phyloP scores from a whole-genome alignment of 495 filamentous ascomycete genomes.

The Evansstolkia leycettana region DNA sequence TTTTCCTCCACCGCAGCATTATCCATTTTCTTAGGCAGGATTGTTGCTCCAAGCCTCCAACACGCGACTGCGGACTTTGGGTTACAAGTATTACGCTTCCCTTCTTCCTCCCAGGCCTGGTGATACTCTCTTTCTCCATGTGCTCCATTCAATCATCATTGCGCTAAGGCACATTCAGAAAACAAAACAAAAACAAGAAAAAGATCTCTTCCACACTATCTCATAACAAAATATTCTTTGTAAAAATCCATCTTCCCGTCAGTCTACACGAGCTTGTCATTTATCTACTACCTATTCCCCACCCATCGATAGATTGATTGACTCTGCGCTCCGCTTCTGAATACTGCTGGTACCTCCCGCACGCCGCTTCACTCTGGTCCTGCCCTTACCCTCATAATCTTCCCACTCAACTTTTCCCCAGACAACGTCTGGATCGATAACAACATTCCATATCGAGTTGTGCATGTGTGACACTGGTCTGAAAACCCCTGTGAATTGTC shows the following conservation, averaged over 20 bases:
- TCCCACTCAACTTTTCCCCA: constrained; percentile 5
- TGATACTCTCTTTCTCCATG: not conserved
- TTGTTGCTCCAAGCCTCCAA: too few species aligned
- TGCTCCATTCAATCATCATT: too few species aligned
- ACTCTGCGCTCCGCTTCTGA: not conserved
- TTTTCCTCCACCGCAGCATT: not conserved
- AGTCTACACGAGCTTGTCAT: too few species aligned
- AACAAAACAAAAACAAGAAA: too few species aligned
- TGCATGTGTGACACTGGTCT: not conserved
- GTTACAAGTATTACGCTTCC: too few species aligned
- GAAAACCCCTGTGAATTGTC: constrained; percentile 1
- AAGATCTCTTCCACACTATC: too few species aligned
- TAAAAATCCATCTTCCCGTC: too few species aligned
- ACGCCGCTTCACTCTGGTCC: constrained; percentile 16
- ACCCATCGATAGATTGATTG: constrained; percentile 1
- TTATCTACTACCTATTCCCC: not conserved
- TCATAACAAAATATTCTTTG: too few species aligned
- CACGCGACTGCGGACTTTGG: not conserved
- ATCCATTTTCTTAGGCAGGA: too few species aligned
- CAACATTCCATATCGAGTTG: not conserved
- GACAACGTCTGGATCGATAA: too few species aligned
- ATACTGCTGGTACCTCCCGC: constrained; percentile 9
- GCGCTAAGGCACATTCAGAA: too few species aligned
- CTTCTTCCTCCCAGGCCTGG: too few species aligned
- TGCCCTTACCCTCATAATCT: constrained; percentile 13